Base-by-base conservation (phyloP, 169 alveolate genomes). In the Plasmodium falciparum region DNA sequence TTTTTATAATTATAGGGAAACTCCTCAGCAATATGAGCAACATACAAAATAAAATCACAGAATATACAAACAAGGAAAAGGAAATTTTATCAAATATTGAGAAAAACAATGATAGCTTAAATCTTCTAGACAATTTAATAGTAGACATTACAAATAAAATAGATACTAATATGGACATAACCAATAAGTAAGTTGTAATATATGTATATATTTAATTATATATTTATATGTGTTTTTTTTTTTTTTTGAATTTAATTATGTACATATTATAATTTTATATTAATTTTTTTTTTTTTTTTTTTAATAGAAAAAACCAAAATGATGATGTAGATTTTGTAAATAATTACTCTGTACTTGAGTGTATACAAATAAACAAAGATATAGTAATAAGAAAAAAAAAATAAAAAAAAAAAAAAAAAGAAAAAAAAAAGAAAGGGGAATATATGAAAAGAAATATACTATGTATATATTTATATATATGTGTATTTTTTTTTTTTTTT, bases 291-390 rank as follows among this genome's bases (percentile, higher is more conserved):
- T n/a, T n/a, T 22, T 29, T 17, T 49, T 3, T 43, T 70, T 13
- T 62, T 39, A 20, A 12, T 45, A 76, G 89, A 20, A 76, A 65
- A 11, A 76, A 66, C 69, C 74, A 76, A 58, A 59, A 76, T 15
- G 89, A 76, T n/a, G 59, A 76, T 43, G n/a, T 63, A 15, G 89
- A 69, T 39, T 22, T n/a, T 24, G 33, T 66, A 43, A 43, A 58
- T 12, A 66, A 45, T 5, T 65, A 22, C 52, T 65, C 89, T 5
- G 70, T 76, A 15, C 22, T 76, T 26, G 78, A 65, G 43, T 76
- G 74, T 58, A 76, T 76, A 11, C 74, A 76, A 43, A 13, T 76
- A 56, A 76, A 59, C 69, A 76, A 66, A 65, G 76, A 63, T 45
- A 63, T 76, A 58, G 89, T 76, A 76, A 76, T 54, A 29, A 29